phyloP scores from a whole-genome alignment of 1,284 basidiomycete species.

The Kalmanozyma brasiliensis region DNA sequence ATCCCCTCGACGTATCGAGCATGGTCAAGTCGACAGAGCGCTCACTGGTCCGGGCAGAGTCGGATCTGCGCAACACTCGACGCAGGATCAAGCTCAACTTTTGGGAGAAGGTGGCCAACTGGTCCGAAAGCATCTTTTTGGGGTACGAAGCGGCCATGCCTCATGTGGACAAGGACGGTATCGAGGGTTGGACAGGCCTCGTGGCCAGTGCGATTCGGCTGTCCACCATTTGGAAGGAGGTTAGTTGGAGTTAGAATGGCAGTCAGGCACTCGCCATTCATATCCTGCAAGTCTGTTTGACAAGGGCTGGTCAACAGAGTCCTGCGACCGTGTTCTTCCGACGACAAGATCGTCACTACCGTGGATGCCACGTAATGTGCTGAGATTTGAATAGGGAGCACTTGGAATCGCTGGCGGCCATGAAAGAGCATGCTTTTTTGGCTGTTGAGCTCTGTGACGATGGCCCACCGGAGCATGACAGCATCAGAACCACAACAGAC shows the following conservation, averaged over 20 bases:
- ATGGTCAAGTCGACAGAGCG: slow-evolving; percentile 32
- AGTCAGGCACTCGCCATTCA: too few relatives aligned
- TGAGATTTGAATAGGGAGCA: too few relatives aligned
- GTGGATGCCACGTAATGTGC: too few relatives aligned
- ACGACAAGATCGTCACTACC: too few relatives aligned
- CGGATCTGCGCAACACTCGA: slow-evolving; percentile 20
- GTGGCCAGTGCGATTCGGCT: slow-evolving; percentile 44
- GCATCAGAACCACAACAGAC: too few relatives aligned
- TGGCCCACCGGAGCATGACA: too few relatives aligned
- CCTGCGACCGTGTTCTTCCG: too few relatives aligned
- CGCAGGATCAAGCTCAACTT: slow-evolving; percentile 21
- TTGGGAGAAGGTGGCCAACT: slow-evolving; percentile 36
- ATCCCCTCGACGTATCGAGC: slow-evolving; percentile 6
- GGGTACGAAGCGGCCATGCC: slow-evolving; percentile 48
- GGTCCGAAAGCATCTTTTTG: slow-evolving; percentile 43
- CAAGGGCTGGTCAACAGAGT: too few relatives aligned
- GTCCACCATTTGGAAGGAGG: slow-evolving; percentile 27
- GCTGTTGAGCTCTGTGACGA: too few relatives aligned
- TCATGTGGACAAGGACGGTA: slow-evolving; percentile 42
- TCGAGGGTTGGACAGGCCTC: slow-evolving; percentile 47
- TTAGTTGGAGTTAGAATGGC: slow-evolving; percentile 20
- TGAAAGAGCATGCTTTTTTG: too few relatives aligned
- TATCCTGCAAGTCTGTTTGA: too few relatives aligned
- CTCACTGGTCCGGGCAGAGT: slow-evolving; percentile 33
- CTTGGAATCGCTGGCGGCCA: too few relatives aligned